These are phyloP conservation scores for Fusarium ambrosium DNA, from an alignment of 2,329 filamentous ascomycete species.

Conservation along the genomic window DNA sequence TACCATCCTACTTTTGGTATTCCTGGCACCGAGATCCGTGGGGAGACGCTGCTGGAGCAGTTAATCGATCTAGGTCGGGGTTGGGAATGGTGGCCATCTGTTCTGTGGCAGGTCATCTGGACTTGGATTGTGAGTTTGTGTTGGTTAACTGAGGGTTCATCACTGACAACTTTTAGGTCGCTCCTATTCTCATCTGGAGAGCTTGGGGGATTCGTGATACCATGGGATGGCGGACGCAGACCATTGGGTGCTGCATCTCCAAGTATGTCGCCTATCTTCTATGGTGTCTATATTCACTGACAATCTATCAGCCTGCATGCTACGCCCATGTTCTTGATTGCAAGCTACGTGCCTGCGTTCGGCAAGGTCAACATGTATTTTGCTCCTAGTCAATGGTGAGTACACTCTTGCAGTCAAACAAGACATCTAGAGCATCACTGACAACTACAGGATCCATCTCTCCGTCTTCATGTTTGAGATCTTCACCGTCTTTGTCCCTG, in stretches of 20 bases:
- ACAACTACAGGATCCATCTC: conserved; percentile 53
- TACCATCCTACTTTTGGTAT: conserved; percentile 72
- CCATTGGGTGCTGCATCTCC: conserved; percentile 62
- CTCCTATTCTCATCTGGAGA: conserved; percentile 70
- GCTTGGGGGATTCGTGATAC: conserved; percentile 73
- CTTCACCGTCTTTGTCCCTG: conserved; percentile 73
- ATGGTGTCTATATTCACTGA: neutral
- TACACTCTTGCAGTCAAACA: conserved; percentile 59
- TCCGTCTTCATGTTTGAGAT: conserved; percentile 63
- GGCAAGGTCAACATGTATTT: conserved; percentile 65
- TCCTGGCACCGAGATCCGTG: conserved; percentile 64
- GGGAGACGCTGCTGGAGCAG: conserved; percentile 53
- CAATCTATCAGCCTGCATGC: conserved; percentile 65
- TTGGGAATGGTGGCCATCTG: conserved; percentile 74
- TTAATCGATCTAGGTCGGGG: conserved; percentile 62
- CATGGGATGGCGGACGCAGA: conserved; percentile 74
- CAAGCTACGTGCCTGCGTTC: conserved; percentile 64
- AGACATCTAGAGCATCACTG: neutral
- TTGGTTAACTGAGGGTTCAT: fast-evolving
- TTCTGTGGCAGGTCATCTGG: conserved; percentile 74
- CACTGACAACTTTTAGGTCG: conserved; percentile 42
- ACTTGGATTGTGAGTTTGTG: conserved; percentile 62
- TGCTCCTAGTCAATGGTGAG: conserved; percentile 71
- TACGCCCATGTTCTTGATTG: conserved; percentile 75
- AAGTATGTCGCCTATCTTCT: conserved; percentile 49